Evolutionary conservation across 1,139 yeast genomes (phyloP).

Genomic region (Kazachstania sp.): DNA sequence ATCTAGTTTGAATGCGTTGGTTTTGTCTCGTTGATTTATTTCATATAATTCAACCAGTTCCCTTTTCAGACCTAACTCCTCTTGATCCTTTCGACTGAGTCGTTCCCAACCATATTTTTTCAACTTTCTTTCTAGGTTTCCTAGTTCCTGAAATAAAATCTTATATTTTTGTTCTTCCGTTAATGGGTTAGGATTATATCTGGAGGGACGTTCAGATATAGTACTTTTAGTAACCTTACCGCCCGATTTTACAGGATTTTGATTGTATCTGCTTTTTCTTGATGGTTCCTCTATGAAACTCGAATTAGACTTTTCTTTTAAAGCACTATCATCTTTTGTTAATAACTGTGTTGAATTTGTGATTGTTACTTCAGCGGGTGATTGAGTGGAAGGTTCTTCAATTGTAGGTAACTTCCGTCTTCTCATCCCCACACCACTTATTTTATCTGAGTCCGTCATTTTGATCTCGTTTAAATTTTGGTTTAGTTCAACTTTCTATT

Average conservation of each 20-base stretch:
- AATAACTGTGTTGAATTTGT: not conserved
- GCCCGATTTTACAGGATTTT: not conserved
- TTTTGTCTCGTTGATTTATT: conserved; percentile 32
- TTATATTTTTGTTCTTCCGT: conserved; percentile 8
- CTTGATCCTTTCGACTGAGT: conserved; percentile 41
- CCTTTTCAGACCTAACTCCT: conserved; percentile 43
- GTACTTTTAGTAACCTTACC: not conserved
- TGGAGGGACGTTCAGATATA: not conserved
- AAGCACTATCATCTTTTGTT: not conserved
- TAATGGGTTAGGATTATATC: not conserved
- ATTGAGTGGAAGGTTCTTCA: conserved; percentile 8
- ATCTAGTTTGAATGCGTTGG: conserved; percentile 41
- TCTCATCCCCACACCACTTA: conserved; percentile 19
- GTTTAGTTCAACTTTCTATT: too few relatives aligned
- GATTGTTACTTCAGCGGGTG: not conserved
- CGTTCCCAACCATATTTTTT: conserved; percentile 42
- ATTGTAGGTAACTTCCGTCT: conserved; percentile 19
- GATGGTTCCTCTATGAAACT: not conserved
- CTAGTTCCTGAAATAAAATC: conserved; percentile 40
- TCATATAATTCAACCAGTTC: conserved; percentile 38
- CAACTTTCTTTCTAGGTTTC: conserved; percentile 41
- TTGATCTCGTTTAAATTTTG: not conserved
- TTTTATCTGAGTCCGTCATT: not conserved
- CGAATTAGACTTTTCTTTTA: not conserved
- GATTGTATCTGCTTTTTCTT: not conserved